Evolutionary conservation across 1,139 yeast genomes (phyloP).

Genomic region (Candida freyschussii): DNA sequence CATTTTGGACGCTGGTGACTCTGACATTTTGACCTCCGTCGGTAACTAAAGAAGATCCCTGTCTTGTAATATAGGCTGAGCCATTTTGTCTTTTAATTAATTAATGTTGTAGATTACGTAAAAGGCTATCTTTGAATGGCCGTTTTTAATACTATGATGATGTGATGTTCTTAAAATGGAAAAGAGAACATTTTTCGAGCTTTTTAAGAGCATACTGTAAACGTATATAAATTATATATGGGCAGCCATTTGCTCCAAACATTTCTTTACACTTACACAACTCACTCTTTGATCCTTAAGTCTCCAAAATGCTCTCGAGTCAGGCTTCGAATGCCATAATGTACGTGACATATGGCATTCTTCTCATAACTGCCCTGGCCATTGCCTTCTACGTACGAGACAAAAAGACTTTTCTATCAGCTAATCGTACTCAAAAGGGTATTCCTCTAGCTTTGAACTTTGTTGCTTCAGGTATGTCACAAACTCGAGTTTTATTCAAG

Average conservation of each 20-base stretch:
- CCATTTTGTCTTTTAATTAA: slow-evolving; percentile 1
- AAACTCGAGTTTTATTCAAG: not conserved
- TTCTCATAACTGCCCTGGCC: slow-evolving; percentile 55
- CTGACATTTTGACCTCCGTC: slow-evolving; percentile 71
- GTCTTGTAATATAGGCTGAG: slow-evolving; percentile 13
- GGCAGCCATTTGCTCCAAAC: too few relatives aligned
- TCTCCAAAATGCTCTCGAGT: slow-evolving; percentile 32
- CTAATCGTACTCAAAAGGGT: slow-evolving; percentile 77
- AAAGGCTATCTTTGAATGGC: too few relatives aligned
- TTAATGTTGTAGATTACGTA: not conserved
- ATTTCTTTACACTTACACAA: too few relatives aligned
- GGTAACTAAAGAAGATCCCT: too few relatives aligned
- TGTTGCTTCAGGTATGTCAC: slow-evolving; percentile 78
- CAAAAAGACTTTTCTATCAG: slow-evolving; percentile 54
- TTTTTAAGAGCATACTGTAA: too few relatives aligned
- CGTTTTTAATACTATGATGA: too few relatives aligned
- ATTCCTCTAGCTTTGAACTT: slow-evolving; percentile 81
- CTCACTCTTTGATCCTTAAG: too few relatives aligned
- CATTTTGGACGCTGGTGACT: slow-evolving; percentile 98
- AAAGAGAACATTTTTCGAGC: too few relatives aligned
- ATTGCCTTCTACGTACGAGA: slow-evolving; percentile 51
- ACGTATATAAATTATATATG: too few relatives aligned
- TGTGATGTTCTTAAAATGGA: too few relatives aligned
- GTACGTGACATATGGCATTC: slow-evolving; percentile 64
- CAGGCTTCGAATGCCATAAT: slow-evolving; percentile 73